Base-by-base conservation (phyloP, 768 basidiomycete species). In the Epithele typhae region DNA sequence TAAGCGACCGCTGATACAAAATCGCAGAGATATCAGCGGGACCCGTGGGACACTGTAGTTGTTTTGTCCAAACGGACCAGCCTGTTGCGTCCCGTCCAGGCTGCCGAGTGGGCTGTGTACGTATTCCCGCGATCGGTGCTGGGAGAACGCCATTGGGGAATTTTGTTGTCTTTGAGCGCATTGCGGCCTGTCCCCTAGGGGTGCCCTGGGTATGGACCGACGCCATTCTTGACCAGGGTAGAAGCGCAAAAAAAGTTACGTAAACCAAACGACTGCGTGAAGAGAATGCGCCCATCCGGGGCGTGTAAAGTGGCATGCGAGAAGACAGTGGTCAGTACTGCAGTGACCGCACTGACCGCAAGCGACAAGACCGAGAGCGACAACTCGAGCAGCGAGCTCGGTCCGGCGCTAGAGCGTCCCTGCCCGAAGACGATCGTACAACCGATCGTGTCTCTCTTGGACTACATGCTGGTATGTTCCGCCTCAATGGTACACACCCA, bases 121-220 rank as follows among this genome's bases (percentile, higher is more conserved):
- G 89, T 92, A 58, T 90, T 84, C 61, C 90, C 89, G 52, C 90
- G 90, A 74, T 92, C 90, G 60, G 82, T 80, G 52, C 79, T 68
- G 38, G 52, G 90, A 90, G 67, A 81, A 73, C 49, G 75, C 68
- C 54, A 76, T 70, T 54, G 76, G 66, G 41, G 84, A 79, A 69
- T 89, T 73, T 77, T 87, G 60, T 82, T 82, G 72, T 92, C 88
- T 63, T 85, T 82, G 71, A 83, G 87, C 45, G 49, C 11, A 53
- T 32, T 27, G 57, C 72, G 59, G 77, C 69, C 68, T 87, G 85
- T 67, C 83, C 84, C 48, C 81, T 69, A 57, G 84, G 79, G 54
- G 75, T 70, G 52, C 89, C 65, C 54, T 87, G 79, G 43, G 90
- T 77, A 59, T 82, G 80, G 66, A 82, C 81, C 59, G 85, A 81